A percentile compares a stretch with the other conserved stretches of the same genome.
Conservation (phyloP, 257 asterid species). For the Plectranthus barbatus region DNA sequence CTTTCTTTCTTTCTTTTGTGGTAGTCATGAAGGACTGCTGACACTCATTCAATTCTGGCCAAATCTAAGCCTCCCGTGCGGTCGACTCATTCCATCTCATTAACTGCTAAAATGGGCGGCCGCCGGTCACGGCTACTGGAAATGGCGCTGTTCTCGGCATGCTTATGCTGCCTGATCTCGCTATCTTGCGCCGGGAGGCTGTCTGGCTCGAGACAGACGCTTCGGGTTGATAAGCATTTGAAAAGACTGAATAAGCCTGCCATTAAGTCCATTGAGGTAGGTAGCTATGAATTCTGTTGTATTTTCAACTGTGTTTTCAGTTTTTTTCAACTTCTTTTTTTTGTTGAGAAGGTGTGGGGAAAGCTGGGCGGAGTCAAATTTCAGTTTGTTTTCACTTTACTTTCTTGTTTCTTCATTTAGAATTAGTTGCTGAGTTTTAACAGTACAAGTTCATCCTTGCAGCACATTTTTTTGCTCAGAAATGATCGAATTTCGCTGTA, state of each 20-base stretch:
- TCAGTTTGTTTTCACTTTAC: background rate
- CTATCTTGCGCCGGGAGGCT: constrained; percentile 45
- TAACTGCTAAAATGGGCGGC: constrained; percentile 17
- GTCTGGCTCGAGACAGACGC: constrained; percentile 43
- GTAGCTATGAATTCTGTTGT: constrained; percentile 7
- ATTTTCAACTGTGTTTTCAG: background rate
- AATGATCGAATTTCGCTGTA: background rate
- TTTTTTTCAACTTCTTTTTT: background rate
- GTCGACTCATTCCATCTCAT: constrained; percentile 7
- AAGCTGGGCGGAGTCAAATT: background rate
- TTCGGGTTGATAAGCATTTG: constrained; percentile 62
- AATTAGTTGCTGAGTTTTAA: background rate
- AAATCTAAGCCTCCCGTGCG: background rate
- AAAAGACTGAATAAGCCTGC: constrained; percentile 67
- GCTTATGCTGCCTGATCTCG: constrained; percentile 31
- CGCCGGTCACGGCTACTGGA: constrained; percentile 15
- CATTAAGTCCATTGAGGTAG: constrained; percentile 49
- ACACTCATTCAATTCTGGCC: constrained; percentile 15
- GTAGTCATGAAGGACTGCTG: constrained; percentile 4
- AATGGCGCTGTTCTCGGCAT: constrained; percentile 23
- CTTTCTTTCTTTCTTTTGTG: background rate
- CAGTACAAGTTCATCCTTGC: background rate
- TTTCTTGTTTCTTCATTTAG: background rate
- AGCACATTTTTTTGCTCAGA: background rate
- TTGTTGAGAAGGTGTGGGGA: background rate